Base-by-base conservation (phyloP, 352 stramenopile species). In the Phytopythium oedochilum region DNA sequence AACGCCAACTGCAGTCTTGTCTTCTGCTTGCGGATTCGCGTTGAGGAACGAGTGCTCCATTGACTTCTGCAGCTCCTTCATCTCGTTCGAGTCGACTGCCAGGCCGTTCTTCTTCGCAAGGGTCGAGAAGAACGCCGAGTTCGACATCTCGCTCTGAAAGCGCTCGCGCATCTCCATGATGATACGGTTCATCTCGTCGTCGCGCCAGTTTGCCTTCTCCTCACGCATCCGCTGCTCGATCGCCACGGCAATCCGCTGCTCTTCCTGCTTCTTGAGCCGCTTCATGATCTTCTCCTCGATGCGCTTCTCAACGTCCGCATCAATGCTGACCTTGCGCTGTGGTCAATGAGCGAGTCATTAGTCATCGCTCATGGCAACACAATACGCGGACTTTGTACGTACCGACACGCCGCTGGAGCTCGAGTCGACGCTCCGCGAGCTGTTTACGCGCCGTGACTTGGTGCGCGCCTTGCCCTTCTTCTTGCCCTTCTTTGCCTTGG, bases 181-280 rank as follows among this genome's bases (percentile, higher is more conserved):
- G 55, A 94, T 94, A 47, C 83, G 83, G 66, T 94, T 94, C 84
- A 94, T 94, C 63, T 94, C 84, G 42, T 89, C 84, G 57, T 94
- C 84, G 36, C 78, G 78, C 84, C 84, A 94, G 49, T 83, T 90
- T n/a, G 84, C 84, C 57, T 94, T 94, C 36, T 89, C 80, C 31
- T 78, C 74, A 32, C 70, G 67, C 84, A 94, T 94, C 36, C 84
- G 84, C 40, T 81, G 60, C 69, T 94, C 84, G 36, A 94, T 94
- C 22, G 84, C 84, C 52, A 81, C 71, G 12, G 84, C 78, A 48
- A 94, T 94, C 38, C 84, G 82, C 51, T 76, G 83, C 63, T 94
- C 84, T 55, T 94, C 84, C 64, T 94, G 84, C 53, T 94, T 94
- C 65, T 94, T 94, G 2, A 94, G 68, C 1, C 84, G 75, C 23